Evolutionary conservation across 352 stramenopile genomes (phyloP).

Genomic region (Pythium guiyangense): DNA sequence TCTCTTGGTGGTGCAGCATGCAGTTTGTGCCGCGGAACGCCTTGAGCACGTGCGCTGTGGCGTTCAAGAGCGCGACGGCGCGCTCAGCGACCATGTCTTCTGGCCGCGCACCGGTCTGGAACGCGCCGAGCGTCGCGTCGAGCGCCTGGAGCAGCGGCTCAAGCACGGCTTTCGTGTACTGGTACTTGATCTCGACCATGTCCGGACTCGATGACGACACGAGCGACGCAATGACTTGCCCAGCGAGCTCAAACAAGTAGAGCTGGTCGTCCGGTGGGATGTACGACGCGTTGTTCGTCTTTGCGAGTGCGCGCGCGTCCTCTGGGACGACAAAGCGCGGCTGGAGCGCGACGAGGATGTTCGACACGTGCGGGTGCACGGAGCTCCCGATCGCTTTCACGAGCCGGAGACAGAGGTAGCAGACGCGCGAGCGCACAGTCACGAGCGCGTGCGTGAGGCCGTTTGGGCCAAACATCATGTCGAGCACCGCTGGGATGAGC

Average conservation of each 20-base stretch:
- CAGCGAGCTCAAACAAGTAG: constrained; percentile 84
- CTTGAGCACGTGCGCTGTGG: constrained; percentile 83
- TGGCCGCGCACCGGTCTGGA: constrained; percentile 20
- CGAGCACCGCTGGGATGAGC: constrained; percentile 62
- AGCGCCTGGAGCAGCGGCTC: constrained; percentile 66
- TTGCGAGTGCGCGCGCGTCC: constrained; percentile 29
- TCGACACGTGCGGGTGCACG: constrained; percentile 73
- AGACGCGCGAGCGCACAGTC: constrained; percentile 74
- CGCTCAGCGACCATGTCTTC: constrained; percentile 51
- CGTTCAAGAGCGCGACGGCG: constrained; percentile 60
- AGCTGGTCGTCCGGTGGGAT: constrained; percentile 74
- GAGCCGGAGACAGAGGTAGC: constrained; percentile 78
- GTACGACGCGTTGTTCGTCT: constrained; percentile 39
- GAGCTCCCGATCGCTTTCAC: constrained; percentile 68
- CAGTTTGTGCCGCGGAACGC: constrained; percentile 69
- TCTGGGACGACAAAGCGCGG: constrained; percentile 55
- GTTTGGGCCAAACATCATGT: constrained; percentile 76
- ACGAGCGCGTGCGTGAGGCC: constrained; percentile 60
- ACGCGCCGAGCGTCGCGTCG: constrained; percentile 37
- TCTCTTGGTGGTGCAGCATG: constrained; percentile 73
- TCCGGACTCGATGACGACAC: constrained; percentile 18
- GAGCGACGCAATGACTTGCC: constrained; percentile 76
- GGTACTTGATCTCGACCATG: constrained; percentile 62
- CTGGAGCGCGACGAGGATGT: constrained; percentile 60
- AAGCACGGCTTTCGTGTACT: constrained; percentile 70